Evolutionary conservation across 2,329 filamentous ascomycete species (phyloP), one percentile per base, ranked within the genome.

Genomic region (Lithohypha guttulata): DNA sequence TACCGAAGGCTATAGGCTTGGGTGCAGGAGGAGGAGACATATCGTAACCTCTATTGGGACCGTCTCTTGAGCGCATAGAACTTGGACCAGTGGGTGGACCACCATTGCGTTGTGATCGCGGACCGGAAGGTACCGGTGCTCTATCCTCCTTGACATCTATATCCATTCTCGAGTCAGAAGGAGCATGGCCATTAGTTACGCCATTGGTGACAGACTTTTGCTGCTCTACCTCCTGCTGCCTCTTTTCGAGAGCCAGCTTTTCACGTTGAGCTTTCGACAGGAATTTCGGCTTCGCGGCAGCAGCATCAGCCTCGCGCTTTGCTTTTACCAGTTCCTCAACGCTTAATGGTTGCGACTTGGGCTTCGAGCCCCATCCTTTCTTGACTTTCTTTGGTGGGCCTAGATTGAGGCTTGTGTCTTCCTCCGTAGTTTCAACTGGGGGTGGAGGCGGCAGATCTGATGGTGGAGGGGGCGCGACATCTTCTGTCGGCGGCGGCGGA

Each of bases 211-310:
- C 53, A 47, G 67, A 70, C 38, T 62, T 69, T 53, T 73, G 69
- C 32, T 78, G 75, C 44, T 81, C 75, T 2, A 76, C 72, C 53
- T 89, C 81, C 48, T 84, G 82, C 25, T 71, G 70, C 34, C 79
- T 71, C 59, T 85, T 85, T 55, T 93, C 83, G 11, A 84, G 68
- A 20, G 84, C 85, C 18, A 93, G 61, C 44, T 77, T 75, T 57
- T 93, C 85, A 40, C 87, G 75, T 58, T 93, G 75, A 21, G 81
- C 80, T 65, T 83, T 91, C 3, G 83, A 81, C 15, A 94, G 66
- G 57, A 93, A 93, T 59, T 84, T 87, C 4, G 86, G 86, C 69
- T 91, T 94, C 40, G 84, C 74, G 7, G 84, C 81, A 11, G 81
- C 84, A 23, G 81, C 82, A 61, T 91, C 84, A 19, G 83, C 81